A percentile compares a stretch with the other conserved stretches of the same genome.
Evolutionary conservation across 2,329 filamentous ascomycete species (phyloP).

Genomic region (Ophiostoma himal-ulmi): DNA sequence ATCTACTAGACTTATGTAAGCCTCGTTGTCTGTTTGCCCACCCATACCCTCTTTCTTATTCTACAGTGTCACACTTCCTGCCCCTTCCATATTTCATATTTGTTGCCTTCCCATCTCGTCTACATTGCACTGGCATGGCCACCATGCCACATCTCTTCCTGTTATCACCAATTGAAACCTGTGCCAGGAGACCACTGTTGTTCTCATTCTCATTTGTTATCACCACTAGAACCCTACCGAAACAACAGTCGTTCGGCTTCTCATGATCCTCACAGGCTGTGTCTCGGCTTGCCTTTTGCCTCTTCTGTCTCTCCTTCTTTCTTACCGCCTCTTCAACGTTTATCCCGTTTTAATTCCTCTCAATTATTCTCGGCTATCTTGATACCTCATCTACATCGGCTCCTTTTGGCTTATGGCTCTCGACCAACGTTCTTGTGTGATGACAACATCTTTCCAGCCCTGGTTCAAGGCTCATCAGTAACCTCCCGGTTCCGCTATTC

Average conservation of each 20-base stretch:
- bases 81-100: too few relatives aligned
- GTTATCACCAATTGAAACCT: background rate
- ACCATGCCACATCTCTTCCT: background rate
- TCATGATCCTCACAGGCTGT: constrained; percentile 17
- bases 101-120: background rate
- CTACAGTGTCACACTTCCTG: background rate
- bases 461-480: background rate
- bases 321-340: background rate
- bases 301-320: background rate
- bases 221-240: background rate
- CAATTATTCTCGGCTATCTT: background rate
- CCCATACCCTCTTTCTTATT: background rate
- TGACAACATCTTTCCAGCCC: background rate
- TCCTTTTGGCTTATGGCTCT: background rate
- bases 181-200: background rate
- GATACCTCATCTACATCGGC: background rate
- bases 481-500: background rate
- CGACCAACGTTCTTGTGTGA: background rate
- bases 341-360: background rate
- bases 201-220: background rate
- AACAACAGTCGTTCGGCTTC: constrained; percentile 14
- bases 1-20: background rate
- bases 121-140: background rate
- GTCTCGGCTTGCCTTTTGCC: constrained; percentile 21
- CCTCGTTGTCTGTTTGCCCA: background rate